A percentile compares a stretch with the other conserved stretches of the same genome.
phyloP scores from a whole-genome alignment of 805 yeast genomes.

The Kodamaea sagamina region DNA sequence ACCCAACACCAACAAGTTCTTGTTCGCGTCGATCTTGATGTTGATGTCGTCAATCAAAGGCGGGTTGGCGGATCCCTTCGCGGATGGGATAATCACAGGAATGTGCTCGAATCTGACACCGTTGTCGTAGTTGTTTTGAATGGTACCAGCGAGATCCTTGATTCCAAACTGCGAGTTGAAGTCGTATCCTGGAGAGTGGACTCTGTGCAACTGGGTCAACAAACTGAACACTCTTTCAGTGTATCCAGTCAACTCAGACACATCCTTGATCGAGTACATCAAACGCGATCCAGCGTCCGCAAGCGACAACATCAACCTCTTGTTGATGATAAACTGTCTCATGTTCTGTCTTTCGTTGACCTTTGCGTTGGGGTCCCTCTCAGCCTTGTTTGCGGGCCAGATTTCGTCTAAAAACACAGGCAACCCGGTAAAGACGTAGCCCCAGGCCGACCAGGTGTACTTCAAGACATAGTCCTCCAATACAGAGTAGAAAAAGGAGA shows the following conservation, averaged over 20 bases:
- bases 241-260: constrained; percentile 87
- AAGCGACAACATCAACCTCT: constrained; percentile 82
- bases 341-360: constrained; percentile 59
- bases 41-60: constrained; percentile 59
- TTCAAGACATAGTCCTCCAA: constrained; percentile 85
- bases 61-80: constrained; percentile 60
- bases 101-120: constrained; percentile 84
- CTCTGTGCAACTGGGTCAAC: constrained; percentile 76
- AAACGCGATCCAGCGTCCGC: constrained; percentile 95
- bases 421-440: constrained; percentile 86
- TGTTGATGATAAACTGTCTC: constrained; percentile 88
- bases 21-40: constrained; percentile 59
- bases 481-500: constrained; percentile 67
- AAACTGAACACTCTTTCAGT: constrained; percentile 82
- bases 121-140: constrained; percentile 65
- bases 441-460: constrained; percentile 93
- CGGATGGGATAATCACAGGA: constrained; percentile 77
- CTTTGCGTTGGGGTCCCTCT: constrained; percentile 18
- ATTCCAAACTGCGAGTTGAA: constrained; percentile 47
- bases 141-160: constrained; percentile 72
- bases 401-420: constrained; percentile 73
- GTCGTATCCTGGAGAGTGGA: constrained; percentile 62
- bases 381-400: constrained; percentile 30
- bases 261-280: constrained; percentile 92
- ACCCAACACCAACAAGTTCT: constrained; percentile 78